phyloP scores from a whole-genome alignment of 306 rosid species.

The Cercis canadensis region DNA sequence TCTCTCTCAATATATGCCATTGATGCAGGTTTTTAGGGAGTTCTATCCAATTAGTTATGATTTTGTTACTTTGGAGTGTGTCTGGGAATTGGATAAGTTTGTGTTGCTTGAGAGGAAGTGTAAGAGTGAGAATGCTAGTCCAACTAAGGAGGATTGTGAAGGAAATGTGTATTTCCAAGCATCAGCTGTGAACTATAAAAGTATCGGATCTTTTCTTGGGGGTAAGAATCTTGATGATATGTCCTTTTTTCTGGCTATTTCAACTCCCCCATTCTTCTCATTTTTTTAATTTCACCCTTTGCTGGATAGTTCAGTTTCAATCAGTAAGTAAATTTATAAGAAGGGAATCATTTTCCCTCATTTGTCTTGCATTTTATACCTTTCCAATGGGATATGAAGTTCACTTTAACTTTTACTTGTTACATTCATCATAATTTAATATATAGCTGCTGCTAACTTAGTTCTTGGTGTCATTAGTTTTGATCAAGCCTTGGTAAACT shows the following conservation, averaged over 20 bases:
- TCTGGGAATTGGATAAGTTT: slow-evolving; percentile 76
- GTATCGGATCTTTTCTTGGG: slow-evolving; percentile 55
- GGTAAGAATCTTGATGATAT: slow-evolving; percentile 51
- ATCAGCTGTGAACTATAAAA: slow-evolving; percentile 58
- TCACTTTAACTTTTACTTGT: not conserved
- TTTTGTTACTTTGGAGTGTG: slow-evolving; percentile 63
- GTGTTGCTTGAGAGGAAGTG: slow-evolving; percentile 59
- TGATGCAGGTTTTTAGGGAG: slow-evolving; percentile 73
- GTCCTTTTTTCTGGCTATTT: slow-evolving; percentile 10
- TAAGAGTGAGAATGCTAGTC: slow-evolving; percentile 44
- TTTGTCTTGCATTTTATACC: slow-evolving; percentile 4
- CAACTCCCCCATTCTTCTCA: slow-evolving; percentile 1
- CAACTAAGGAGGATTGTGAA: slow-evolving; percentile 41
- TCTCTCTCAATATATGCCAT: slow-evolving; percentile 4
- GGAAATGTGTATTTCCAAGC: slow-evolving; percentile 42
- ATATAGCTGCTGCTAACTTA: not conserved
- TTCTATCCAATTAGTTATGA: slow-evolving; percentile 69
- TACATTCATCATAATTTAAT: not conserved
- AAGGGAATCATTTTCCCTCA: slow-evolving; percentile 1
- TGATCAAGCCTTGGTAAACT: slow-evolving; percentile 15
- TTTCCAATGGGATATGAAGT: not conserved
- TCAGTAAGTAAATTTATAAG: slow-evolving; percentile 4
- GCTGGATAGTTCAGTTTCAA: slow-evolving; percentile 27
- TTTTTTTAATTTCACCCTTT: slow-evolving; percentile 9
- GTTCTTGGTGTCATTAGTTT: slow-evolving; percentile 5